These are phyloP conservation scores for Scleroderma citrinum DNA, from an alignment of 768 basidiomycete genomes.

Conservation along the genomic window DNA sequence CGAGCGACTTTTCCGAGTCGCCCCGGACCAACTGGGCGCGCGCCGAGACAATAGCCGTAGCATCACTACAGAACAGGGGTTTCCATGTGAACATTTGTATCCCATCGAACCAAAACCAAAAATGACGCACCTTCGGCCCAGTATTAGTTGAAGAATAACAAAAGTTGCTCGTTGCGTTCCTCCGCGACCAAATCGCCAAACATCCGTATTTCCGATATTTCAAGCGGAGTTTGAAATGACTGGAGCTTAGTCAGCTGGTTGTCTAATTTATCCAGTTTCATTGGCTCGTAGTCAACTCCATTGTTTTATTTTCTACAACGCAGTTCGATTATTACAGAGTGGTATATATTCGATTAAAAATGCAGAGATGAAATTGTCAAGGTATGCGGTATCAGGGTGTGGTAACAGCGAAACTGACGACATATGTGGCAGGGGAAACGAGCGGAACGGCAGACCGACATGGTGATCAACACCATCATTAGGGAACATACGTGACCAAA, in stretches of 20 bases:
- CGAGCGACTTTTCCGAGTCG: conserved; percentile 60
- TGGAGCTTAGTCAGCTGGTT: conserved; percentile 7
- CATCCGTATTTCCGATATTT: conserved; percentile 12
- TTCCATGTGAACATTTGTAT: neutral
- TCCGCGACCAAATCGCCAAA: conserved; percentile 30
- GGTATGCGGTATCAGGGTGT: neutral
- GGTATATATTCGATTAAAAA: neutral
- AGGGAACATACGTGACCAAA: conserved; percentile 65
- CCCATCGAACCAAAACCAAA: neutral
- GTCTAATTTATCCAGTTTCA: neutral
- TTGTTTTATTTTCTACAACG: neutral
- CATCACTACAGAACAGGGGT: conserved; percentile 36
- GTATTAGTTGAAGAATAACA: conserved; percentile 12
- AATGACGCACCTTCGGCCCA: conserved; percentile 1
- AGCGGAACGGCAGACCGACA: neutral
- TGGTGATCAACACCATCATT: conserved; percentile 24
- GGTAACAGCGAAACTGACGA: neutral
- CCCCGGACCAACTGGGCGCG: conserved; percentile 51
- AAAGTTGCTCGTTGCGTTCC: conserved; percentile 37
- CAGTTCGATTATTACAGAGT: neutral
- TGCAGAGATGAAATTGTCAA: neutral
- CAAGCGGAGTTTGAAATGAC: conserved; percentile 12
- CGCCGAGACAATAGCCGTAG: conserved; percentile 61
- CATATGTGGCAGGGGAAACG: neutral
- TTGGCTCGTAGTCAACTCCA: neutral